A percentile compares a stretch with the other conserved stretches of the same genome.
phyloP scores from a whole-genome alignment of 345 rosid species.

The Cardamine occulta region DNA sequence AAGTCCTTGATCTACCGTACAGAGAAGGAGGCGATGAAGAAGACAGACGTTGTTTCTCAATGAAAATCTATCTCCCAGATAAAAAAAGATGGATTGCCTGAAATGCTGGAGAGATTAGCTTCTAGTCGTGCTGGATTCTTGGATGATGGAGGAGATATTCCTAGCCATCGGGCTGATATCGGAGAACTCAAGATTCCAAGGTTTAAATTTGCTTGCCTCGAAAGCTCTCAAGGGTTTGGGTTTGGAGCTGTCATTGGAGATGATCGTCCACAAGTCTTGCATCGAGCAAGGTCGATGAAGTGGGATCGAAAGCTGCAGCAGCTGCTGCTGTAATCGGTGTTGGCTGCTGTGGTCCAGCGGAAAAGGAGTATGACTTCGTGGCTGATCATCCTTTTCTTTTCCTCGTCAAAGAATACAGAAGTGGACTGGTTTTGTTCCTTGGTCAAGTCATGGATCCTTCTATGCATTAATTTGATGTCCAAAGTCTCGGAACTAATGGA shows the following conservation, averaged over 20 bases:
- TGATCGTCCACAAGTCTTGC: constrained; percentile 29
- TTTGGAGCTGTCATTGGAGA: neutral
- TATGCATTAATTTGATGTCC: constrained; percentile 1
- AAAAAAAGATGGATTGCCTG: constrained; percentile 27
- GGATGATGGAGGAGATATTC: neutral
- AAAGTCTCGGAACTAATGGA: neutral
- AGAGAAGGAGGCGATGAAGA: neutral
- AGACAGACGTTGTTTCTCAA: neutral
- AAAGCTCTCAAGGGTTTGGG: constrained; percentile 25
- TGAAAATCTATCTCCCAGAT: constrained; percentile 31
- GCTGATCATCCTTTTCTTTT: constrained; percentile 38
- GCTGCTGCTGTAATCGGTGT: neutral
- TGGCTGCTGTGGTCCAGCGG: neutral
- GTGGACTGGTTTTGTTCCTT: constrained; percentile 11
- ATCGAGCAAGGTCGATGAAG: constrained; percentile 39
- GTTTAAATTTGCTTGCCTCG: constrained; percentile 21
- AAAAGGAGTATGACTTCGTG: constrained; percentile 29
- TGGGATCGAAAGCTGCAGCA: constrained; percentile 36
- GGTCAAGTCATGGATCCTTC: constrained; percentile 42
- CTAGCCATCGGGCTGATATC: neutral
- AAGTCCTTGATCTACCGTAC: neutral
- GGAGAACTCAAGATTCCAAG: constrained; percentile 15
- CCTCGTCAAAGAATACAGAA: constrained; percentile 19
- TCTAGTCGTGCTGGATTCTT: constrained; percentile 1
- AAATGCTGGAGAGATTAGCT: constrained; percentile 27